Percentiles rank a stretch among this genome's conserved stretches.
Evolutionary conservation across 2,329 filamentous ascomycete genomes (phyloP).

Genomic region (Fusarium keratoplasticum): DNA sequence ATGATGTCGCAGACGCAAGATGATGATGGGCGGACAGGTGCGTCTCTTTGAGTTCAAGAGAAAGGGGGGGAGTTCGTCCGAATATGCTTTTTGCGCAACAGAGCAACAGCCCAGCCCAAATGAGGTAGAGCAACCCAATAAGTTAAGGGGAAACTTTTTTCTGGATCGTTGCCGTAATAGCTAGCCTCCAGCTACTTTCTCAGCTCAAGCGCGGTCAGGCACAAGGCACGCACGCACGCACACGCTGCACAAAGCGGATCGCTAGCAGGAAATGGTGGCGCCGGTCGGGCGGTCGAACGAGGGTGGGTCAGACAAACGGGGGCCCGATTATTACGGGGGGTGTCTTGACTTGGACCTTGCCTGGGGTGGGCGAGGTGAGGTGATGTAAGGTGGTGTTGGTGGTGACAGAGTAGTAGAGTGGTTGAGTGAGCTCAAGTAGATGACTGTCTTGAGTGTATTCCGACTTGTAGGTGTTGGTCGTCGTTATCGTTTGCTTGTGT

Average conservation of each 20-base stretch:
- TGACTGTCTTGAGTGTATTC: background rate
- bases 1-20: conserved; percentile 45
- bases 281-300: conserved; percentile 44
- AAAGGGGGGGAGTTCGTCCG: conserved; percentile 30
- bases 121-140: conserved; percentile 27
- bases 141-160: conserved; percentile 34
- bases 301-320: conserved; percentile 43
- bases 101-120: conserved; percentile 10
- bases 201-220: conserved; percentile 35
- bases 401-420: background rate
- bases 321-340: conserved; percentile 34
- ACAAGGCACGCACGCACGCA: conserved; percentile 30
- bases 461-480: conserved; percentile 16
- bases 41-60: conserved; percentile 35
- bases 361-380: conserved; percentile 25
- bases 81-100: conserved; percentile 39
- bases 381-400: conserved; percentile 27
- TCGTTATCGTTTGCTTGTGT: conserved; percentile 36
- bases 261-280: conserved; percentile 36
- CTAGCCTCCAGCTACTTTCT: conserved; percentile 33
- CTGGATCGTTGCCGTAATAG: conserved; percentile 41
- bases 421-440: background rate
- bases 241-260: conserved; percentile 34
- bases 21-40: conserved; percentile 36
- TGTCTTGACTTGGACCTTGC: conserved; percentile 6